phyloP scores from a whole-genome alignment of 352 stramenopile genomes.

The Thalassiosira mediterranea region DNA sequence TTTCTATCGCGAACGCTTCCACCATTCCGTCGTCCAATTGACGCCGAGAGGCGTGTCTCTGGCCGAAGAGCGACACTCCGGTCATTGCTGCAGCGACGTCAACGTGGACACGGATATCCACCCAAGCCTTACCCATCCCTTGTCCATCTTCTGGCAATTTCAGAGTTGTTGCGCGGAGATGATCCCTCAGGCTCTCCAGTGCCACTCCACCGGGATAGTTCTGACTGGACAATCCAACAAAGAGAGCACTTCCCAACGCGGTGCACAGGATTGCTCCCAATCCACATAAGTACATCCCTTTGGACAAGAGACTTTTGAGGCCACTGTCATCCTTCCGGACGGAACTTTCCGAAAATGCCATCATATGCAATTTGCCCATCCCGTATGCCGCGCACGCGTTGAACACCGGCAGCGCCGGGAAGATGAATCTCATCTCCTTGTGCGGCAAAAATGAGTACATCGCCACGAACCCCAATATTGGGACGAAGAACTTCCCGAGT shows the following conservation, averaged over 20 bases:
- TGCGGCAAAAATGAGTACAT: conserved; percentile 96
- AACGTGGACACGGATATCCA: conserved; percentile 85
- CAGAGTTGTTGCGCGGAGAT: conserved; percentile 39
- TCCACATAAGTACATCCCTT: conserved; percentile 48
- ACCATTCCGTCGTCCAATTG: too few species aligned
- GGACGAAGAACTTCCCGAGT: conserved; percentile 62
- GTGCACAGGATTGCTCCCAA: conserved; percentile 65
- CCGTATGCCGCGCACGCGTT: conserved; percentile 92
- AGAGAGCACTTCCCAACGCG: conserved; percentile 72
- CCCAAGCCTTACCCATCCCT: conserved; percentile 8
- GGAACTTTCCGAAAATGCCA: too few species aligned
- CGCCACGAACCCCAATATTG: conserved; percentile 87
- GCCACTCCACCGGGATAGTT: conserved; percentile 92
- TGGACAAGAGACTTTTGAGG: conserved; percentile 37
- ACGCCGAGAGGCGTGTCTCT: conserved; percentile 39
- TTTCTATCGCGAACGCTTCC: conserved; percentile 46
- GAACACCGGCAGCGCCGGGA: conserved; percentile 95
- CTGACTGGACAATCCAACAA: conserved; percentile 82
- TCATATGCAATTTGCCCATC: conserved; percentile 58
- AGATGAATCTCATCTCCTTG: conserved; percentile 98
- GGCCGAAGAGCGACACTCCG: conserved; percentile 87
- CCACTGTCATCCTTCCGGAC: conserved; percentile 30
- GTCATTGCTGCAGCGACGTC: conserved; percentile 93
- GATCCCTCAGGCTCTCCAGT: conserved; percentile 51
- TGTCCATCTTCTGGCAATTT: conserved; percentile 19